These are phyloP conservation scores for Boletus coccyginus DNA, from an alignment of 768 basidiomycete species.

Conservation along the genomic window DNA sequence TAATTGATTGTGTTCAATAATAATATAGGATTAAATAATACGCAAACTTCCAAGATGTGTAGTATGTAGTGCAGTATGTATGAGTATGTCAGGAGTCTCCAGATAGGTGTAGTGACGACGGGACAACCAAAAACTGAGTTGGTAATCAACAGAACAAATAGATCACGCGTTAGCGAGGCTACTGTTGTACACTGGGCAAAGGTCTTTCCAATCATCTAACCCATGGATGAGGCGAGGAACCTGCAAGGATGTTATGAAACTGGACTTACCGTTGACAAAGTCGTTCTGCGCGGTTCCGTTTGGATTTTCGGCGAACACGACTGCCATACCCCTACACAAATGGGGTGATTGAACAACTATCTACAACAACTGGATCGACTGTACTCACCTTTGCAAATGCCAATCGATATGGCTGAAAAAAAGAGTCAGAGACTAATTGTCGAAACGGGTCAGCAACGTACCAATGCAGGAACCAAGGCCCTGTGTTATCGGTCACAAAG, in stretches of 20 bases:
- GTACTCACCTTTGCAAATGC: slow-evolving; percentile 21
- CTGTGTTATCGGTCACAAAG: slow-evolving; percentile 67
- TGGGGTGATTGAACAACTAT: slow-evolving; percentile 37
- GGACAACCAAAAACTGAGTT: too few species aligned
- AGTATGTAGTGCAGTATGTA: too few species aligned
- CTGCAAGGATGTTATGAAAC: not conserved
- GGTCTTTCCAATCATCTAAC: slow-evolving; percentile 17
- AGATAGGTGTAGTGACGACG: too few species aligned
- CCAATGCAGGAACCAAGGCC: slow-evolving; percentile 53
- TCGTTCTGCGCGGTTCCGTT: slow-evolving; percentile 19
- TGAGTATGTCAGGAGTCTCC: too few species aligned
- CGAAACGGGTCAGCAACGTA: not conserved
- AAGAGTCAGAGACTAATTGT: not conserved
- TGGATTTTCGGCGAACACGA: slow-evolving; percentile 38
- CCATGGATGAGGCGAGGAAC: not conserved
- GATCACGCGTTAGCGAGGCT: not conserved
- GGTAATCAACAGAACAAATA: not conserved
- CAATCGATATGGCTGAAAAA: slow-evolving; percentile 26
- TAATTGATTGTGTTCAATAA: too few species aligned
- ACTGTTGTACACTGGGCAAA: slow-evolving; percentile 17
- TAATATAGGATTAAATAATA: too few species aligned
- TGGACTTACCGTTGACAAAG: slow-evolving; percentile 17
- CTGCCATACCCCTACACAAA: slow-evolving; percentile 39
- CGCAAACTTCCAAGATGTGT: too few species aligned
- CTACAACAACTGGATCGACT: slow-evolving; percentile 19